A percentile compares a stretch with the other conserved stretches of the same genome.
These are phyloP conservation scores for Apiotrichum brassicae DNA, from an alignment of 1,284 basidiomycete species.

Conservation along the genomic window DNA sequence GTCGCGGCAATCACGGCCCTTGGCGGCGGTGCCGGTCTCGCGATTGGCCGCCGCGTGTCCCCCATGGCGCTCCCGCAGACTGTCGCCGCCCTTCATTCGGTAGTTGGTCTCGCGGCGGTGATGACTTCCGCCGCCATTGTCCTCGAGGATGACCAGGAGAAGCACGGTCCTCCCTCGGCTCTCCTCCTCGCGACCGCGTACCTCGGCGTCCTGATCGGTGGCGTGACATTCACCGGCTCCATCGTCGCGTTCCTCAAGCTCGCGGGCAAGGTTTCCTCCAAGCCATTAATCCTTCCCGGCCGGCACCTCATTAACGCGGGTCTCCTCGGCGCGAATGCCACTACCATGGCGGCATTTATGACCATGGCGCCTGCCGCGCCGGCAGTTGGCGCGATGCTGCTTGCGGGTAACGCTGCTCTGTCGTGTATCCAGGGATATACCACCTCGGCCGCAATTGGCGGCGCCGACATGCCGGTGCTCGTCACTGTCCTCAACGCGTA, in stretches of 20 bases:
- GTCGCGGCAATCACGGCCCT: slow-evolving; percentile 67
- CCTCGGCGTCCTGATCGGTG: slow-evolving; percentile 72
- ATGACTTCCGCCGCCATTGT: slow-evolving; percentile 75
- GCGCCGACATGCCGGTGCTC: slow-evolving; percentile 84
- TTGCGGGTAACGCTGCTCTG: slow-evolving; percentile 62
- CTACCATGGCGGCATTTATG: slow-evolving; percentile 68
- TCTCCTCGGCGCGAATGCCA: slow-evolving; percentile 61
- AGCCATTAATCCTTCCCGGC: slow-evolving; percentile 62
- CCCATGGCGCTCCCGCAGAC: slow-evolving; percentile 78
- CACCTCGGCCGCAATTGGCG: slow-evolving; percentile 75
- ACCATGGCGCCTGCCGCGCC: slow-evolving; percentile 62
- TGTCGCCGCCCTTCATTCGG: slow-evolving; percentile 66
- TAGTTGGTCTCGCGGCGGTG: slow-evolving; percentile 77
- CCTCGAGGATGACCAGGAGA: slow-evolving; percentile 56
- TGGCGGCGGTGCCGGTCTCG: slow-evolving; percentile 58
- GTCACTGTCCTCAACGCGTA: slow-evolving; percentile 83
- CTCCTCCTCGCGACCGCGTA: slow-evolving; percentile 75
- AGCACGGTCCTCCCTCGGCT: slow-evolving; percentile 45
- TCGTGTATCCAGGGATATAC: slow-evolving; percentile 74
- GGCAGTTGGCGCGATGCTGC: slow-evolving; percentile 64
- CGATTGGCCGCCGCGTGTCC: slow-evolving; percentile 71
- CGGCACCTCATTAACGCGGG: slow-evolving; percentile 66
- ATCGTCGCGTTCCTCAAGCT: slow-evolving; percentile 82
- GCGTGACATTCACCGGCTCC: slow-evolving; percentile 50
- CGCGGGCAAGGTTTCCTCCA: slow-evolving; percentile 68